Evolutionary conservation across 2,329 filamentous ascomycete genomes (phyloP), one percentile per base, ranked within the genome.

Genomic region (Erysiphe pulchra): DNA sequence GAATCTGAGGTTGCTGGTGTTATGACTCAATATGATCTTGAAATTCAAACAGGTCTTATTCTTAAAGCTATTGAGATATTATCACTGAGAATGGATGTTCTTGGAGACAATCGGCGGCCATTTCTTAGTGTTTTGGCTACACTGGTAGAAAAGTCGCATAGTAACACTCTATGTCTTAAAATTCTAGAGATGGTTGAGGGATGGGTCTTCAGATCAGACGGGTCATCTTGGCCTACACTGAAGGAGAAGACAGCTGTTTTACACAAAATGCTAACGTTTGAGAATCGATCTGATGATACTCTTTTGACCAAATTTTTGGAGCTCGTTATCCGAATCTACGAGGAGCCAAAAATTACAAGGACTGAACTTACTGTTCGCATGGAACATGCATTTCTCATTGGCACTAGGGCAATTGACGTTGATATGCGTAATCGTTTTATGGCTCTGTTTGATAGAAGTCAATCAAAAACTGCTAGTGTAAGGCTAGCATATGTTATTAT

Each of bases 181-280:
- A 86, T 98, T 46, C 65, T 99, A 28, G 75, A 79, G 44, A 87
- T 98, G 73, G 87, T 94, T 4, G 87, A 95, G 59, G 73, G 70
- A 31, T 99, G 92, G 92, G 82, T 98, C 6, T 98, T 99, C 66
- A 75, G 84, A 52, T 90, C 84, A 0, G 86, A 84, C 48, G 90
- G 93, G 51, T 45, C 43, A 18, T 90, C 85, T 1, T 94, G 90
- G 70, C 90, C 90, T 0, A 98, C 90, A 0, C 69, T 98, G 1
- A 99, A 99, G 61, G 92, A 98, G 62, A 98, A 98, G 66, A 95
- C 87, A 0, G 92, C 92, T 1, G 90, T 99, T 1, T 65, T 99
- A n/a, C 86, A 92, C 55, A 99, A 98, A 64, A 99, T 99, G 90
- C 66, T 95, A 14, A 77, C 86, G 0, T 98, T 98, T 53, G 90